Conservation (phyloP, 2,329 filamentous ascomycete species). For the Karstenula rhodostoma region DNA sequence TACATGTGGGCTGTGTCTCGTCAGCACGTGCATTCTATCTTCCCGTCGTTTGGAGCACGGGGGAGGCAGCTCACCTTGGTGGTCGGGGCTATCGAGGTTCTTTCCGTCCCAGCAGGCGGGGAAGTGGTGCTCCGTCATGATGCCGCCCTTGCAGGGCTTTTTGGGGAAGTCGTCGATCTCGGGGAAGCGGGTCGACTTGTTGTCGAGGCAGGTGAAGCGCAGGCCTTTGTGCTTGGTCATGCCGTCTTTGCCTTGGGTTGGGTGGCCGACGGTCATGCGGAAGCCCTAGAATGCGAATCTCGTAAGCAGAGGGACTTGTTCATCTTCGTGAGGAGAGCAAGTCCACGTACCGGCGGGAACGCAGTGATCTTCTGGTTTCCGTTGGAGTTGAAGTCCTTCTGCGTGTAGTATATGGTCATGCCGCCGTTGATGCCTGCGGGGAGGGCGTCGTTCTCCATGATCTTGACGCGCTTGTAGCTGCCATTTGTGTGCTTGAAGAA, state of each 20-base stretch:
- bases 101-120: slow-evolving; percentile 53
- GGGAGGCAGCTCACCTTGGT: slow-evolving; percentile 18
- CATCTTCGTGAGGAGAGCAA: not conserved
- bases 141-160: slow-evolving; percentile 21
- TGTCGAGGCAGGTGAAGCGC: slow-evolving; percentile 24
- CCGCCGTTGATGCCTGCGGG: slow-evolving; percentile 21
- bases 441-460: slow-evolving; percentile 20
- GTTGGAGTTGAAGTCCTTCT: slow-evolving; percentile 40
- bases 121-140: slow-evolving; percentile 28
- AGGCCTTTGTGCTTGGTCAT: slow-evolving; percentile 19
- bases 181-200: slow-evolving; percentile 24
- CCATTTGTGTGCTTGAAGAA: slow-evolving; percentile 25
- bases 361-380: slow-evolving; percentile 24
- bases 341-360: slow-evolving; percentile 22
- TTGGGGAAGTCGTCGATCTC: slow-evolving; percentile 27
- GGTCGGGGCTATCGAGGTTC: slow-evolving; percentile 33
- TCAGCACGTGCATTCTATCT: slow-evolving; percentile 46
- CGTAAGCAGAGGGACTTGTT: not conserved
- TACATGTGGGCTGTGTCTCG: slow-evolving; percentile 53
- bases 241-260: slow-evolving; percentile 36
- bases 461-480: slow-evolving; percentile 23
- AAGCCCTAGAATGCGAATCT: slow-evolving; percentile 16
- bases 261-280: slow-evolving; percentile 30
- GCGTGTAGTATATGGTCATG: slow-evolving; percentile 31
- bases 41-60: too few species aligned